Evolutionary conservation across 148 eudicot genomes (phyloP).

Genomic region (Silene conica): DNA sequence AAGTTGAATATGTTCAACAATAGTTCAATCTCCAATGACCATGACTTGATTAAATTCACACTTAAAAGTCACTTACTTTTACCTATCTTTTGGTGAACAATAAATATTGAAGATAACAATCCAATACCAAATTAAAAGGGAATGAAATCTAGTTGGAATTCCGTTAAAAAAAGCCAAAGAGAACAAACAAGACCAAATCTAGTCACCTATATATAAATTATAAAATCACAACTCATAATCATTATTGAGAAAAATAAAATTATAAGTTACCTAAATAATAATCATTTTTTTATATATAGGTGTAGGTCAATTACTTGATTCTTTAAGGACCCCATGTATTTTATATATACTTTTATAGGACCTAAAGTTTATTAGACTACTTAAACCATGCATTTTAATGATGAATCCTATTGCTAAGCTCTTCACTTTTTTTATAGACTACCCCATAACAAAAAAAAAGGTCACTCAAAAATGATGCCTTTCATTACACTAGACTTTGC

Average conservation of each 20-base stretch:
- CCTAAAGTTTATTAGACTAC: constrained; percentile 15
- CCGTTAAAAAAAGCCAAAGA: constrained; percentile 4
- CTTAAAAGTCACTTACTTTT: no score
- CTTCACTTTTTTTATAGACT: constrained; percentile 21
- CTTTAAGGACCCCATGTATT: constrained; percentile 11
- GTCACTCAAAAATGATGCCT: constrained; percentile 8
- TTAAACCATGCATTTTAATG: constrained; percentile 20
- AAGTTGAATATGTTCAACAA: no score
- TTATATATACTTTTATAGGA: constrained; percentile 4
- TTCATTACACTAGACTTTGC: constrained; percentile 25
- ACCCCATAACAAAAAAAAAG: neutral
- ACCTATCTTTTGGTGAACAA: no score
- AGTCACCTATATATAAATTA: neutral
- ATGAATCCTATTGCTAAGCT: constrained; percentile 12
- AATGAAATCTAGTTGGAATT: constrained; percentile 11
- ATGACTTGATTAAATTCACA: no score
- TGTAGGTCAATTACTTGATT: constrained; percentile 20
- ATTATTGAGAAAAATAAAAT: constrained; percentile 6
- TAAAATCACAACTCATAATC: constrained; percentile 21
- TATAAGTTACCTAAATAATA: neutral
- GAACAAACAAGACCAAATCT: constrained; percentile 19
- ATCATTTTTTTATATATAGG: neutral
- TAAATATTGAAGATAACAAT: no score
- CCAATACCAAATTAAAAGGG: neutral
- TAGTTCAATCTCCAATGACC: no score